Conservation (phyloP, 192 early-diverging fungal genomes). For the Spizellomyces punctatus region DNA sequence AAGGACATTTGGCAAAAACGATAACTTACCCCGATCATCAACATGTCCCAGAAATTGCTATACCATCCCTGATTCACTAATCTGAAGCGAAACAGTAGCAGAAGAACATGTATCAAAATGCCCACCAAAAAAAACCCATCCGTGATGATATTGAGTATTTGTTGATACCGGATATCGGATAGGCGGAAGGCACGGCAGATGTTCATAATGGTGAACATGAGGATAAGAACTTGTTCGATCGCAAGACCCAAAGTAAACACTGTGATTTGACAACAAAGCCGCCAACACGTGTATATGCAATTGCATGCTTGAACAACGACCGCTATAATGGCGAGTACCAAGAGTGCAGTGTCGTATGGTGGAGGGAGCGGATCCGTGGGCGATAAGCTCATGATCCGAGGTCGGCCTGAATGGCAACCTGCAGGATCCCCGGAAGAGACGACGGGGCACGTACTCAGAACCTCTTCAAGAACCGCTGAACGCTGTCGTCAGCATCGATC, state of each 20-base stretch:
- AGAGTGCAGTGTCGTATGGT: too few species aligned
- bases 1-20: background rate
- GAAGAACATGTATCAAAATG: background rate
- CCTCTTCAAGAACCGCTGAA: too few species aligned
- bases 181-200: background rate
- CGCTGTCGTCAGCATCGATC: too few species aligned
- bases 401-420: too few species aligned
- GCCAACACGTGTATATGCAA: background rate
- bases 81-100: background rate
- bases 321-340: background rate
- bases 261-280: background rate
- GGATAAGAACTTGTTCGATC: background rate
- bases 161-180: background rate
- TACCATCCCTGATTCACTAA: slow-evolving; percentile 3
- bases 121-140: background rate
- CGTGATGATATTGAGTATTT: background rate
- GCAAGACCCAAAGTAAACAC: background rate
- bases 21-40: background rate
- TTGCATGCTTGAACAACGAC: slow-evolving; percentile 1
- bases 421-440: too few species aligned
- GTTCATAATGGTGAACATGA: background rate
- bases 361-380: too few species aligned
- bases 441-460: too few species aligned
- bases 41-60: background rate
- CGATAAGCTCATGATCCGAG: too few species aligned